These are phyloP conservation scores for Waitea zeae DNA, from an alignment of 1,284 basidiomycete genomes.

Conservation along the genomic window DNA sequence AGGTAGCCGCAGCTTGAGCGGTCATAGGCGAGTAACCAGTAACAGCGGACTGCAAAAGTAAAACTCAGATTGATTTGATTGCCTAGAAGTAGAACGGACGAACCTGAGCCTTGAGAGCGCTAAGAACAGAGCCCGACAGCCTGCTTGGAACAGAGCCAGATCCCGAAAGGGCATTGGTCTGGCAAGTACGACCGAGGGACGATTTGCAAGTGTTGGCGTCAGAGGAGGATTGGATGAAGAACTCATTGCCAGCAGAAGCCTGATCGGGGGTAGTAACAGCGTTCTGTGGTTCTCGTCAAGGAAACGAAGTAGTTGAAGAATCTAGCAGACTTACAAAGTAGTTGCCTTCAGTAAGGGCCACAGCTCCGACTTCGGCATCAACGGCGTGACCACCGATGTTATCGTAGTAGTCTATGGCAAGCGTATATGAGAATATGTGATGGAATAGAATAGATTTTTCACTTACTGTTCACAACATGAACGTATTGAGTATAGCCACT, in stretches of 20 bases:
- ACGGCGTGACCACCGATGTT: conserved; percentile 10
- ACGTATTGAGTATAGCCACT: conserved; percentile 11
- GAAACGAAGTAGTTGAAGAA: not conserved
- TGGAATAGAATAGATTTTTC: not conserved
- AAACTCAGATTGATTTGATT: not conserved
- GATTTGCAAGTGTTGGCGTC: not conserved
- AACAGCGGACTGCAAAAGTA: not conserved
- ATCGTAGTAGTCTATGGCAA: conserved; percentile 6
- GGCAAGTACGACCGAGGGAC: not conserved
- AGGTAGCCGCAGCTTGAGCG: not conserved
- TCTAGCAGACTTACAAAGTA: conserved; percentile 5
- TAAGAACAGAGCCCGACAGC: not conserved
- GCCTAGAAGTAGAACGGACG: not conserved
- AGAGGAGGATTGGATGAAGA: not conserved
- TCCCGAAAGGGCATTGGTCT: not conserved
- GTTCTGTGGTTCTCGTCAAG: not conserved
- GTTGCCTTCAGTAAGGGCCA: conserved; percentile 13
- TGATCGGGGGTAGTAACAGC: not conserved
- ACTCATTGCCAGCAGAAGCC: conserved; percentile 8
- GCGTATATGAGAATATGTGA: not conserved
- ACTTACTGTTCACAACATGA: conserved; percentile 4
- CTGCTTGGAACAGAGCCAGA: not conserved
- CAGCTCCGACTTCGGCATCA: conserved; percentile 12
- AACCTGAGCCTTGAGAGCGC: not conserved
- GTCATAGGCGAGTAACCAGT: not conserved